Evolutionary conservation across 805 yeast species (phyloP), one percentile per base, ranked within the genome.

Genomic region (Wickerhamiella allomyrinae): DNA sequence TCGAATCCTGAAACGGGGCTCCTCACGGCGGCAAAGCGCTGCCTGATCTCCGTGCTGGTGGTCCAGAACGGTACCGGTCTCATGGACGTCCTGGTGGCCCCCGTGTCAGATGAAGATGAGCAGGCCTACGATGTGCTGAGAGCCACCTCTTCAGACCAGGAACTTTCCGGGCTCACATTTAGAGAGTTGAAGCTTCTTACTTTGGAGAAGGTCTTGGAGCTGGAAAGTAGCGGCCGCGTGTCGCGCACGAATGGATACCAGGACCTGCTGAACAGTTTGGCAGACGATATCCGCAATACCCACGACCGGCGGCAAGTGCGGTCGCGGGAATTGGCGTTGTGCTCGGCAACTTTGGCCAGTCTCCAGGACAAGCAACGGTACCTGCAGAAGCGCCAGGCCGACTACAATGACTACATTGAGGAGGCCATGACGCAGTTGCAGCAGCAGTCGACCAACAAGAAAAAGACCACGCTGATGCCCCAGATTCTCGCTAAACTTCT

Each of bases 131-230:
- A 46, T 23, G 23, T 42, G 14, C 24, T 56, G 20, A 44, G 56
- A 34, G 48, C 53, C 15, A 43, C 39, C 4, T 34, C 45, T 1
- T n/a, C 20, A 2, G 49, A 44, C 24, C 44, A 44, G 31, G 58
- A 57, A 33, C 48, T 56, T 4, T 50, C 50, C 7, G 50, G 44
- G 17, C 47, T 29, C 49, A 61, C 74, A 1, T 91, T 79, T 59
- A 79, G 82, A 35, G 84, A 80, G 37, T 66, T 91, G 53, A 91
- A 89, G 59, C 77, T 74, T 46, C 62, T 74, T 50, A 79, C 94
- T 0, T 61, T 91, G 27, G 86, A 80, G 50, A 71, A 78, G 44
- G 70, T 89, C 2, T 64, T 86, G 41, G 84, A 84, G 51, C 63
- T 91, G 40, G 96, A 89, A 54, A 57, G 68, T 1, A 60, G 73